A percentile compares a stretch with the other conserved stretches of the same genome.
Conservation (phyloP, 176 grass and related monocot species). For the Metroxylon sagu region DNA sequence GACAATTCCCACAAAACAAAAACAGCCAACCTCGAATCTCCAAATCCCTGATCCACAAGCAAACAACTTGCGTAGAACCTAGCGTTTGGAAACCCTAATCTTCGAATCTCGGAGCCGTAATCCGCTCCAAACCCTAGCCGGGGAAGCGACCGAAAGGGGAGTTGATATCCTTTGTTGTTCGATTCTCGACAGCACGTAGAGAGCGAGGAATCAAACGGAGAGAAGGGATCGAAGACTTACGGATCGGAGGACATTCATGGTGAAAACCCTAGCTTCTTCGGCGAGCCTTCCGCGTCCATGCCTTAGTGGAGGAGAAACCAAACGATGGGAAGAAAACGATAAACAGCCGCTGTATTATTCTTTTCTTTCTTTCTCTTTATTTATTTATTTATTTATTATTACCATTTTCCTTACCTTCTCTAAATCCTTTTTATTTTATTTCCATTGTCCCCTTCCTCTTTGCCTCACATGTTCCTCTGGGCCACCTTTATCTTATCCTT, state of each 20-base stretch:
- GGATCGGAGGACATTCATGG: background rate
- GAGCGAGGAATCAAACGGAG: background rate
- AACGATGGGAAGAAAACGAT: no score
- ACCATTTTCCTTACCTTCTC: no score
- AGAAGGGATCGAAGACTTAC: background rate
- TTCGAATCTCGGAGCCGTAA: slow-evolving; percentile 10
- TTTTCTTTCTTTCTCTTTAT: no score
- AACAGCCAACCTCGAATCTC: background rate
- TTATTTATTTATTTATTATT: no score
- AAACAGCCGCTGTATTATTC: no score
- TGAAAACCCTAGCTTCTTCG: slow-evolving; percentile 7
- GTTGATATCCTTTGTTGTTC: no score
- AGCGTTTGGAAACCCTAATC: background rate
- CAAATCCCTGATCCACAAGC: slow-evolving; percentile 8
- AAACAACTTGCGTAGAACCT: slow-evolving; percentile 3
- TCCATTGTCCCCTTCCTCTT: no score
- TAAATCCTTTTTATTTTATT: no score
- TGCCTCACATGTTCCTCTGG: no score
- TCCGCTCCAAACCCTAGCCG: slow-evolving; percentile 5
- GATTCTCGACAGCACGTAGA: background rate
- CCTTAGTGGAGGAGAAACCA: background rate
- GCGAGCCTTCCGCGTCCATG: background rate
- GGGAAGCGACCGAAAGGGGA: background rate
- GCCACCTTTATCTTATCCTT: no score
- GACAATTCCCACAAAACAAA: background rate